A percentile compares a stretch with the other conserved stretches of the same genome.
These are phyloP conservation scores for Fagus crenata DNA, from an alignment of 306 rosid genomes.

Conservation along the genomic window DNA sequence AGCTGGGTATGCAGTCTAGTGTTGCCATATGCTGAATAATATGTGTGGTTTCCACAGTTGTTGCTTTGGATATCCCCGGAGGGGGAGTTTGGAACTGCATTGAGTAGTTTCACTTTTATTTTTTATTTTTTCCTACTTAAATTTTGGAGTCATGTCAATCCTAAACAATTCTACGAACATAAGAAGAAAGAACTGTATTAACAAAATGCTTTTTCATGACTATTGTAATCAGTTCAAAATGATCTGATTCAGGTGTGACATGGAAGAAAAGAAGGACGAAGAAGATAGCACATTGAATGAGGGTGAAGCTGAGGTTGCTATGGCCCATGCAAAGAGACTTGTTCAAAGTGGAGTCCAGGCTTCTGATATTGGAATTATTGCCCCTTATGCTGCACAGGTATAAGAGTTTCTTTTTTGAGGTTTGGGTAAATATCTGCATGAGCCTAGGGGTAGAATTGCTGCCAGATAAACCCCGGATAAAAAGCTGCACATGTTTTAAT, in stretches of 20 bases:
- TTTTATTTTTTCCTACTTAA: neutral
- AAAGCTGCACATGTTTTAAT: neutral
- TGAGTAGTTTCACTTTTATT: slow-evolving; percentile 3
- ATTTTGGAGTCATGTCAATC: neutral
- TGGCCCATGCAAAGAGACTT: slow-evolving; percentile 81
- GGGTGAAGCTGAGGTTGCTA: slow-evolving; percentile 92
- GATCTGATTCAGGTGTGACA: slow-evolving; percentile 72
- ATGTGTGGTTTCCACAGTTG: neutral
- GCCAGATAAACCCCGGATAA: slow-evolving; percentile 1
- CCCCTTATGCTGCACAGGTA: slow-evolving; percentile 99
- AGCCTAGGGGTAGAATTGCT: slow-evolving; percentile 7
- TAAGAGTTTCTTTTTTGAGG: slow-evolving; percentile 20
- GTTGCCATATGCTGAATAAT: slow-evolving; percentile 17
- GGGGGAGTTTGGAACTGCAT: slow-evolving; percentile 8
- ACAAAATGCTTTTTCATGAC: neutral
- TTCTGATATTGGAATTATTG: slow-evolving; percentile 91
- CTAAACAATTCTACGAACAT: slow-evolving; percentile 4
- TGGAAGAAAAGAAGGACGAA: slow-evolving; percentile 99
- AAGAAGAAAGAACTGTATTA: neutral
- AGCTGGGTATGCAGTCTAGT: slow-evolving; percentile 72
- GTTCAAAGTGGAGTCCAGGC: slow-evolving; percentile 82
- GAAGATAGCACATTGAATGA: slow-evolving; percentile 96
- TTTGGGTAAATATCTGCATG: slow-evolving; percentile 13
- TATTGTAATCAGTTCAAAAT: slow-evolving; percentile 24
- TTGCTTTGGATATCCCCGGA: slow-evolving; percentile 20